phyloP scores from a whole-genome alignment of 495 filamentous ascomycete species.

The Daldinia childiae region DNA sequence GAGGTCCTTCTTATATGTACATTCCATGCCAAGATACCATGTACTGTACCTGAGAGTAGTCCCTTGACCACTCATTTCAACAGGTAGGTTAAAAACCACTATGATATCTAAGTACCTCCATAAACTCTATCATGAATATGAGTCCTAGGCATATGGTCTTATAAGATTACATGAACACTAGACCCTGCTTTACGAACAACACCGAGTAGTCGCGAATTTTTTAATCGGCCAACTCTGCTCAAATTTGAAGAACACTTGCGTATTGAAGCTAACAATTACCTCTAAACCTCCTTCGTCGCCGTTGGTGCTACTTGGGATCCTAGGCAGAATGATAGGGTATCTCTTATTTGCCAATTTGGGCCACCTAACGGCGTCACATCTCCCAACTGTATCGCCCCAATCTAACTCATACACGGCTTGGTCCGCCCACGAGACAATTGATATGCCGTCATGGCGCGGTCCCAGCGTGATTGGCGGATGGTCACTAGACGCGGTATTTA shows the following conservation, averaged over 20 bases:
- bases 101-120: no score
- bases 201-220: constrained; percentile 21
- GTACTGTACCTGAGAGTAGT: no score
- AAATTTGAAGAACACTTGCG: constrained; percentile 20
- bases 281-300: constrained; percentile 33
- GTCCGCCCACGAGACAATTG: constrained; percentile 66
- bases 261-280: constrained; percentile 43
- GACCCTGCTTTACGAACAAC: constrained; percentile 15
- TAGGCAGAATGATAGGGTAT: constrained; percentile 46
- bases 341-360: constrained; percentile 35
- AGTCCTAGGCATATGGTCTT: no score
- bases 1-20: no score
- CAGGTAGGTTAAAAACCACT: no score
- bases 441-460: constrained; percentile 66
- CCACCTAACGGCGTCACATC: constrained; percentile 44
- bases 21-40: no score
- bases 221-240: constrained; percentile 21
- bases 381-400: constrained; percentile 39
- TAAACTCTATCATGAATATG: no score
- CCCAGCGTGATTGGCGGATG: constrained; percentile 47
- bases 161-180: neutral
- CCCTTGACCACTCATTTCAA: no score
- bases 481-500: constrained; percentile 8
- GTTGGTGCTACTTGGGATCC: constrained; percentile 24
- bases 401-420: constrained; percentile 40